Base-by-base conservation (phyloP, 1,284 basidiomycete species). In the Apiotrichum akiyoshidainum region DNA sequence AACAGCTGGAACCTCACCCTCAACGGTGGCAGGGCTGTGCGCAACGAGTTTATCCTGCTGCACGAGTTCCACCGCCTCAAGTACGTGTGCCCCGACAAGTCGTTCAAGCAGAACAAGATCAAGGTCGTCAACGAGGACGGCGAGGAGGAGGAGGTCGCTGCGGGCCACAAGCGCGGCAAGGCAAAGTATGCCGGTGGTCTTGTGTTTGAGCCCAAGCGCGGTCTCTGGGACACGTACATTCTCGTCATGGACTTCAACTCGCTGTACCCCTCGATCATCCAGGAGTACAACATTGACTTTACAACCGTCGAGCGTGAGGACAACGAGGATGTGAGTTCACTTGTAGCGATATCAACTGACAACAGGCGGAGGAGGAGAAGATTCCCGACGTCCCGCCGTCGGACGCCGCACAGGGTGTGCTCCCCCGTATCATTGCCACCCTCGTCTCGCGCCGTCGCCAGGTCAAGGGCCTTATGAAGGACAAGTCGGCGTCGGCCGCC, bases 211-310 rank as follows among this genome's bases (percentile, higher is more conserved):
- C 96, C 96, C 0, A 96, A 97, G 80, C 83, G 91, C 58, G 93
- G 94, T 7, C 80, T 99, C 52, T 99, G 92, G 90, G 96, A 99
- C 81, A 95, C 88, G 69, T 96, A 85, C 74, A 90, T 99, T 75
- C 83, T 99, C 33, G 95, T 99, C 75, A 99, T 99, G 96, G 96
- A 99, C 80, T 99, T 99, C 86, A 99, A 99, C 80, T 98, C 93
- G 68, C 83, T 99, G 61, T 99, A 99, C 75, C 96, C 96, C 11
- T 94, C 90, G 77, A 99, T 99, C 80, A 99, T 99, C 58, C 96
- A 99, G 71, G 96, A 99, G 81, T 99, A 91, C 79, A 99, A 99
- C 74, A 98, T 99, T 69, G 94, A 99, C 78, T 99, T 99, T 71
- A 99, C 96, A 10, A 99, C 96, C 0, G 87, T 99, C 31, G 89